Evolutionary conservation across 208 protist species (phyloP), one percentile per base, ranked within the genome.

Genomic region (Angomonas desouzai): DNA sequence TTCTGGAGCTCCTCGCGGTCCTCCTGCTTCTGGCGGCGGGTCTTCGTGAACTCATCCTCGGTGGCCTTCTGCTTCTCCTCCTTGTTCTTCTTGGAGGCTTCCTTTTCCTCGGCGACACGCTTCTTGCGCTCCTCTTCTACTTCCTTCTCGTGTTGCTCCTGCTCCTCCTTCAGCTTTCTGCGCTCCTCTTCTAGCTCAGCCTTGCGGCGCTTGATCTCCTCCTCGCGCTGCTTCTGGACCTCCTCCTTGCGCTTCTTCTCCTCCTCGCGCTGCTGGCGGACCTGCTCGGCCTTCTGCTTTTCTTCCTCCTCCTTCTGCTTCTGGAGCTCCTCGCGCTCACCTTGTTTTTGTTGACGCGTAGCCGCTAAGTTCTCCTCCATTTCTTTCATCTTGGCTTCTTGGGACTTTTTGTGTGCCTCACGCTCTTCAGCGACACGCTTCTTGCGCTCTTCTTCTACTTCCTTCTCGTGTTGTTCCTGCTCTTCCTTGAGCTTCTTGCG

Each of bases 71-170:
- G n/a, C 48, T 68, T 65, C 64, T 74, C 69, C 58, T 79, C 68
- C 63, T 74, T 62, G 11, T 75, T 60, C 68, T 83, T 72, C 28
- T 57, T 68, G 59, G 78, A 68, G 59, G 62, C 66, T 43, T 77
- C 58, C 11, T 43, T 51, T 43, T 70, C 51, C 55, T 67, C 62
- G 1, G 60, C 65, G 23, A 62, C 22, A 49, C 48, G 69, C 38
- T 66, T 59, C 61, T 77, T 57, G 23, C 57, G 66, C 13, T 55
- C 62, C 51, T 74, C 66, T 36, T 73, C 66, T 40, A 62, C 48
- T 53, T 72, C 66, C 70, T 73, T 67, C 58, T 76, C 72, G 25
- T 58, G 60, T 28, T 69, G 57, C 55, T 82, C 65, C 70, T 74
- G 58, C 20, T 69, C 36, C 63, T 81, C 65, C 66, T 74, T 72